A percentile compares a stretch with the other conserved stretches of the same genome.
Evolutionary conservation across 257 asterid genomes (phyloP).

Genomic region (Jacaranda mimosifolia): DNA sequence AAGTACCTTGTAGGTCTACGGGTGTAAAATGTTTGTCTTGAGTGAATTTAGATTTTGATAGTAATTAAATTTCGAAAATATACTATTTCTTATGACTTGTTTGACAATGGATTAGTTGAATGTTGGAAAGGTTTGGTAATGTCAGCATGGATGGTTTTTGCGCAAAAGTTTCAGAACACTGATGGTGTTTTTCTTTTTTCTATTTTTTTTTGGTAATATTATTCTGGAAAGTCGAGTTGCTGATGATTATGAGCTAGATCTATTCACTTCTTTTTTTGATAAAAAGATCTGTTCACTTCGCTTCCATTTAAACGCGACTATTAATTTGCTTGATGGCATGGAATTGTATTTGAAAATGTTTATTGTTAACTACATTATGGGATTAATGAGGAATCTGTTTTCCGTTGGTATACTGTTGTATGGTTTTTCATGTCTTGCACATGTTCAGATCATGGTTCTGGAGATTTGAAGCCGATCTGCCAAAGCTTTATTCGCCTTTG

Average conservation of each 20-base stretch:
- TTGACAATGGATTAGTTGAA: too few relatives aligned
- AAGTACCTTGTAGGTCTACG: background rate
- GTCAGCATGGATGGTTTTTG: too few relatives aligned
- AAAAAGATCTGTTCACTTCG: conserved; percentile 5
- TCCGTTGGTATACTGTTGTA: background rate
- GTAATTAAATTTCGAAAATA: too few relatives aligned
- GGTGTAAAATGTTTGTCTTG: background rate
- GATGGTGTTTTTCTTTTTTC: too few relatives aligned
- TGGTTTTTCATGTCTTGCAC: background rate
- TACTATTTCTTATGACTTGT: background rate
- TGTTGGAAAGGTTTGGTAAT: too few relatives aligned
- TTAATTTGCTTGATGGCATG: background rate
- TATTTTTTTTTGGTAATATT: too few relatives aligned
- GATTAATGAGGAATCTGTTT: too few relatives aligned
- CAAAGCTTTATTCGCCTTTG: background rate
- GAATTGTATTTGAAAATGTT: background rate
- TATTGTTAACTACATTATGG: too few relatives aligned
- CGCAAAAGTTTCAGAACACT: too few relatives aligned
- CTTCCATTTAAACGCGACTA: conserved; percentile 1
- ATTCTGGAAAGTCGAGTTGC: background rate
- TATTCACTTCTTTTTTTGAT: too few relatives aligned
- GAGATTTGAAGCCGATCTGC: background rate
- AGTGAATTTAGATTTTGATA: background rate
- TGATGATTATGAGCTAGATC: conserved; percentile 7
- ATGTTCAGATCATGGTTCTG: background rate